Evolutionary conservation across 805 yeast genomes (phyloP).

Genomic region (Ogataea neopini): DNA sequence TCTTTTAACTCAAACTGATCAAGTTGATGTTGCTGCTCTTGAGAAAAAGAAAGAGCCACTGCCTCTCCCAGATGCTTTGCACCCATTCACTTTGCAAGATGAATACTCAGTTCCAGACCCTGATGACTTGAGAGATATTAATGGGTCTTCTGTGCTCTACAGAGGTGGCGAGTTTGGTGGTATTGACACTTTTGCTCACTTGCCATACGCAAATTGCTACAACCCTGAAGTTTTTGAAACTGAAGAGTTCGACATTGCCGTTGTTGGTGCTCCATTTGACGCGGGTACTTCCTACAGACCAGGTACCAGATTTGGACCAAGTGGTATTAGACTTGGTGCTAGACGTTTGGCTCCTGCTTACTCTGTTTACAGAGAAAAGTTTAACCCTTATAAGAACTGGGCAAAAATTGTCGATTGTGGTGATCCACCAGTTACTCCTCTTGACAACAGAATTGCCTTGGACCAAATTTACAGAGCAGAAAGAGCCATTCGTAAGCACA

Average conservation of each 20-base stretch:
- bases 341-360: slow-evolving; percentile 46
- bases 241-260: slow-evolving; percentile 39
- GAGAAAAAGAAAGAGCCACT: slow-evolving; percentile 30
- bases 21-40: slow-evolving; percentile 25
- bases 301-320: slow-evolving; percentile 63
- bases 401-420: slow-evolving; percentile 55
- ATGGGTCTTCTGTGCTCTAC: slow-evolving; percentile 40
- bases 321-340: slow-evolving; percentile 44
- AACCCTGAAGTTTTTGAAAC: slow-evolving; percentile 37
- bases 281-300: slow-evolving; percentile 57
- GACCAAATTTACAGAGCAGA: slow-evolving; percentile 57
- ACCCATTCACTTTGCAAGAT: slow-evolving; percentile 34
- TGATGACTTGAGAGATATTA: slow-evolving; percentile 41
- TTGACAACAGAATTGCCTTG: slow-evolving; percentile 56
- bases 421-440: slow-evolving; percentile 62
- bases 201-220: slow-evolving; percentile 51
- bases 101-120: slow-evolving; percentile 30
- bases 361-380: slow-evolving; percentile 41
- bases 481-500: slow-evolving; percentile 46
- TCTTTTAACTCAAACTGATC: slow-evolving; percentile 34
- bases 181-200: slow-evolving; percentile 50
- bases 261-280: slow-evolving; percentile 45
- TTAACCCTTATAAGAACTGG: slow-evolving; percentile 46
- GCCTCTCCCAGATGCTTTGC: slow-evolving; percentile 33
- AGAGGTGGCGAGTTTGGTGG: slow-evolving; percentile 53